phyloP scores from a whole-genome alignment of 2,329 filamentous ascomycete genomes.

The Thermoascus crustaceus region DNA sequence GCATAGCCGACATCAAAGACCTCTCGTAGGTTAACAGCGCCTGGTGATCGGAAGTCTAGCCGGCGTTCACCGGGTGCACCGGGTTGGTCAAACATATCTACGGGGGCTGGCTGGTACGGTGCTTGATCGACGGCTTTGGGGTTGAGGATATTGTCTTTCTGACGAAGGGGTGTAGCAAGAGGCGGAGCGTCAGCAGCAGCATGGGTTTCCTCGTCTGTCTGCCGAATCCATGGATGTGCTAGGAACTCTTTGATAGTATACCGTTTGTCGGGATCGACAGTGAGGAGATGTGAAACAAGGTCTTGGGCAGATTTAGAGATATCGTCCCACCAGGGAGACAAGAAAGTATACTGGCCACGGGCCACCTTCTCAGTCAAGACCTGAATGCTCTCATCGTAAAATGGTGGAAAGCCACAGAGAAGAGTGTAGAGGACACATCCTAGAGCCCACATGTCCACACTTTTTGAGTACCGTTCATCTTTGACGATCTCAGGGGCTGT shows the following conservation, averaged over 20 bases:
- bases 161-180: constrained; percentile 60
- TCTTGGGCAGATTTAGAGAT: constrained; percentile 94
- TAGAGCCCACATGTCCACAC: constrained; percentile 98
- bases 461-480: constrained; percentile 97
- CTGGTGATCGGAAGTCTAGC: constrained; percentile 90
- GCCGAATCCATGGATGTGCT: constrained; percentile 84
- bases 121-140: constrained; percentile 32
- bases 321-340: constrained; percentile 99
- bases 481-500: constrained; percentile 98
- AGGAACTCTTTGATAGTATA: constrained; percentile 92
- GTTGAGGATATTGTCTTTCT: constrained; percentile 54
- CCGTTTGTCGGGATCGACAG: constrained; percentile 89
- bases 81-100: constrained; percentile 51
- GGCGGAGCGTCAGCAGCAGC: constrained; percentile 63
- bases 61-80: constrained; percentile 52
- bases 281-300: constrained; percentile 83
- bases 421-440: constrained; percentile 96
- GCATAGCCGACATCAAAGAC: constrained; percentile 98
- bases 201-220: constrained; percentile 58
- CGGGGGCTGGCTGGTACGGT: constrained; percentile 40
- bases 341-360: constrained; percentile 90
- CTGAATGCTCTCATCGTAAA: constrained; percentile 97
- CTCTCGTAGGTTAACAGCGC: constrained; percentile 88
- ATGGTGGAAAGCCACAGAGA: constrained; percentile 93
- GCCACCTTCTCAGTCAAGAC: constrained; percentile 96